These are phyloP conservation scores for Saturnispora zaruensis DNA, from an alignment of 805 yeast genomes.

Conservation along the genomic window DNA sequence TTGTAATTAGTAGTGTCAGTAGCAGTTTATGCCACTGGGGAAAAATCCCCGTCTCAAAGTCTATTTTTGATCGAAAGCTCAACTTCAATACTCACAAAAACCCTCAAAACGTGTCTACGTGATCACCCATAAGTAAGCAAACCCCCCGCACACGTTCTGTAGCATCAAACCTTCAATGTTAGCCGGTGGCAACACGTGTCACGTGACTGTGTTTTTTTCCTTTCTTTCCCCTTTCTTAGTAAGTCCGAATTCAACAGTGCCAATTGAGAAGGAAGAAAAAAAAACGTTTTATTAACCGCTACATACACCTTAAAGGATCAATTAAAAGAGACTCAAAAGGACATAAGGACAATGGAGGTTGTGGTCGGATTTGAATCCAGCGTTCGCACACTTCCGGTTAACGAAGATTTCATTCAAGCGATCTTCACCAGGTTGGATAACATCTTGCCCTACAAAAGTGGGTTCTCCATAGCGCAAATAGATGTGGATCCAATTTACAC, in stretches of 20 bases:
- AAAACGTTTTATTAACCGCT: neutral
- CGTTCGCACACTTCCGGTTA: neutral
- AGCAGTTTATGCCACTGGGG: too few relatives aligned
- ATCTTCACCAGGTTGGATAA: slow-evolving; percentile 29
- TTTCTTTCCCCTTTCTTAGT: neutral
- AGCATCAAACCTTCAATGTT: too few relatives aligned
- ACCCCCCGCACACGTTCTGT: too few relatives aligned
- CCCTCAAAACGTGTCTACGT: too few relatives aligned
- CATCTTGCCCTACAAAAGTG: slow-evolving; percentile 31
- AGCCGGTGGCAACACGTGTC: too few relatives aligned
- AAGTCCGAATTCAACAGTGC: neutral
- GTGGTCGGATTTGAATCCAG: neutral
- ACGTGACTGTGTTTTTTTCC: neutral
- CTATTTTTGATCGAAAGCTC: too few relatives aligned
- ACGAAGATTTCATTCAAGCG: slow-evolving; percentile 23
- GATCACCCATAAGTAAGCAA: too few relatives aligned
- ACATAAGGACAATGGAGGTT: neutral
- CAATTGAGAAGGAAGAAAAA: neutral
- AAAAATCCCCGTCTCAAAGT: too few relatives aligned
- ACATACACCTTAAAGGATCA: neutral
- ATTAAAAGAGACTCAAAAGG: neutral
- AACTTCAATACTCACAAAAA: too few relatives aligned
- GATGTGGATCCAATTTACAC: slow-evolving; percentile 30
- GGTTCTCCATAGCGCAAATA: slow-evolving; percentile 28
- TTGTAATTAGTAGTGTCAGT: too few relatives aligned